Evolutionary conservation across 2,329 filamentous ascomycete species (phyloP).

Genomic region (Diplocarpon rosae): DNA sequence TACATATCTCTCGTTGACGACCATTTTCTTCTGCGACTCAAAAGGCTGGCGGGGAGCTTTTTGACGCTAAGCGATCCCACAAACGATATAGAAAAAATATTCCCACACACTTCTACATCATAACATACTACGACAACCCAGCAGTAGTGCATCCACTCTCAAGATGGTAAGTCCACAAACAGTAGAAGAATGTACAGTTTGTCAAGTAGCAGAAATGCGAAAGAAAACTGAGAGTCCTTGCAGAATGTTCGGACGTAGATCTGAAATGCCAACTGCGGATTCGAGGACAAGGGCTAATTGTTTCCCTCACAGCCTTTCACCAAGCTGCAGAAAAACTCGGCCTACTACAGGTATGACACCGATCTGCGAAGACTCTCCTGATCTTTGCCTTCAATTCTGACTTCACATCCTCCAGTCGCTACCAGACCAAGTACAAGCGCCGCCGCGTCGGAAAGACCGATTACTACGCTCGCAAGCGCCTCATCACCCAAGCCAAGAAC

Average conservation of each 20-base stretch:
- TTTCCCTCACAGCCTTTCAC: constrained; percentile 58
- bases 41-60: constrained; percentile 8
- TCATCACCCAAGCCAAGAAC: constrained; percentile 99
- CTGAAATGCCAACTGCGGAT: constrained; percentile 99
- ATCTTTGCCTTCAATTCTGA: constrained; percentile 20
- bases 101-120: constrained; percentile 5
- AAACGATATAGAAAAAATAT: constrained; percentile 9
- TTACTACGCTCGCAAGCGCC: constrained; percentile 99
- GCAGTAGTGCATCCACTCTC: constrained; percentile 31
- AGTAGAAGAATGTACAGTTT: constrained; percentile 9
- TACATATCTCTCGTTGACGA: constrained; percentile 1
- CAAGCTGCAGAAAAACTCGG: constrained; percentile 94
- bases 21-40: background rate
- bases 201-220: constrained; percentile 22
- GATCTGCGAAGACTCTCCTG: constrained; percentile 1
- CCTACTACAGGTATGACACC: constrained; percentile 84
- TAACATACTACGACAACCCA: constrained; percentile 32
- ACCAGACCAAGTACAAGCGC: constrained; percentile 99
- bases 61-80: constrained; percentile 10
- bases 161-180: constrained; percentile 56
- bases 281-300: constrained; percentile 43
- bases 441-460: constrained; percentile 96
- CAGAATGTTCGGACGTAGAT: constrained; percentile 87
- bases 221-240: constrained; percentile 44
- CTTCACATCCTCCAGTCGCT: constrained; percentile 54